These are phyloP conservation scores for Lactifluus subvellereus DNA, from an alignment of 768 basidiomycete genomes.

Conservation along the genomic window DNA sequence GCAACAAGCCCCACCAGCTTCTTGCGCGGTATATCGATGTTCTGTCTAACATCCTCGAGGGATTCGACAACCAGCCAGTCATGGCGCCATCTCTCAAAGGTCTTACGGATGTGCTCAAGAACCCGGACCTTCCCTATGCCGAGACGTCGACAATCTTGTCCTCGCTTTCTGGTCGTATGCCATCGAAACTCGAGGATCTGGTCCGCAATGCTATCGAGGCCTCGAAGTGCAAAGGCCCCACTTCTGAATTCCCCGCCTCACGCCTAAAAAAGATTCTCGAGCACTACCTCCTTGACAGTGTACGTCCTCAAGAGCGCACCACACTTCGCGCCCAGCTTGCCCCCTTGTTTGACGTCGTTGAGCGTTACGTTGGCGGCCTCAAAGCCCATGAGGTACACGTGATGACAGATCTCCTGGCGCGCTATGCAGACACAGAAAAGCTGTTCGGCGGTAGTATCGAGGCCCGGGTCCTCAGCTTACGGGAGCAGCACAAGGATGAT, in stretches of 20 bases:
- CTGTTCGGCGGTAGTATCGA: slow-evolving; percentile 94
- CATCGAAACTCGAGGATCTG: slow-evolving; percentile 81
- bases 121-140: slow-evolving; percentile 84
- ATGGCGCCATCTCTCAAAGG: slow-evolving; percentile 86
- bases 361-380: slow-evolving; percentile 73
- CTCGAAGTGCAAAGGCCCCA: slow-evolving; percentile 65
- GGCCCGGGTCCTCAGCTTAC: slow-evolving; percentile 79
- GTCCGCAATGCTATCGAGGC: slow-evolving; percentile 74
- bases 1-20: slow-evolving; percentile 86
- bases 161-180: slow-evolving; percentile 88
- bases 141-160: slow-evolving; percentile 81
- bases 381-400: slow-evolving; percentile 81
- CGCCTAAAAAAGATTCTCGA: slow-evolving; percentile 85
- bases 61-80: slow-evolving; percentile 92
- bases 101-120: slow-evolving; percentile 72
- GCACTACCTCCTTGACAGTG: slow-evolving; percentile 72
- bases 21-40: slow-evolving; percentile 66
- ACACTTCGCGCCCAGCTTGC: slow-evolving; percentile 72
- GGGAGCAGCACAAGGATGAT: slow-evolving; percentile 89
- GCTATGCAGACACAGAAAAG: slow-evolving; percentile 83
- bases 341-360: slow-evolving; percentile 67
- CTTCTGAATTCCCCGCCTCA: slow-evolving; percentile 82
- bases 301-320: slow-evolving; percentile 73
- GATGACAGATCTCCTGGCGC: slow-evolving; percentile 68
- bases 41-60: slow-evolving; percentile 88